These are phyloP conservation scores for Pseudopithomyces maydicus DNA, from an alignment of 2,329 filamentous ascomycete species.

Conservation along the genomic window DNA sequence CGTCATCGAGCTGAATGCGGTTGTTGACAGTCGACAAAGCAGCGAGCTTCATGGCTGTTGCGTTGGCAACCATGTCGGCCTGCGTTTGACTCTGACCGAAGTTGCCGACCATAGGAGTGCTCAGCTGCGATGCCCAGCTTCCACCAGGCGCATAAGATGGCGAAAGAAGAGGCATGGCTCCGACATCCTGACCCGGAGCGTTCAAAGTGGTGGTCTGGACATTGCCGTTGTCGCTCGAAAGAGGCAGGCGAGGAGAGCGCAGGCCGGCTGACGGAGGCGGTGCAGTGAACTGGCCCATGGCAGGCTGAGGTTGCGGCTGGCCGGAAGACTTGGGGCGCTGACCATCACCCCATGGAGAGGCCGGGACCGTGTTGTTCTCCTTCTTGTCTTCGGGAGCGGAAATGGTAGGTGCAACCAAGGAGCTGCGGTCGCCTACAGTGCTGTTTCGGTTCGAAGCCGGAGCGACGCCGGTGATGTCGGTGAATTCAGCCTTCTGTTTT, in stretches of 20 bases:
- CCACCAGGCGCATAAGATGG: constrained; percentile 77
- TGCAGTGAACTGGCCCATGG: constrained; percentile 90
- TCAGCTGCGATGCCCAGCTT: constrained; percentile 98
- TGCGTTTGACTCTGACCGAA: constrained; percentile 73
- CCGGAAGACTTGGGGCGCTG: constrained; percentile 77
- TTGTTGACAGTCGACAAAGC: constrained; percentile 98
- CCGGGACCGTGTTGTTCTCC: constrained; percentile 65
- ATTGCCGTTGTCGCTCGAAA: constrained; percentile 68
- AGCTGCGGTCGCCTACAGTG: constrained; percentile 74
- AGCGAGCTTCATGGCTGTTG: constrained; percentile 97
- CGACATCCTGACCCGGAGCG: constrained; percentile 68
- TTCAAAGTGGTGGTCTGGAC: constrained; percentile 85
- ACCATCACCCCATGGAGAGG: constrained; percentile 80
- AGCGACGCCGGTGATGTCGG: constrained; percentile 88
- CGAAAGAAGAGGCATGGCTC: constrained; percentile 84
- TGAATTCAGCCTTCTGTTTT: constrained; percentile 96
- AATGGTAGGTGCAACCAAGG: constrained; percentile 76
- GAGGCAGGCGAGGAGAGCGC: constrained; percentile 76
- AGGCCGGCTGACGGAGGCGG: constrained; percentile 76
- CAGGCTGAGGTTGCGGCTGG: constrained; percentile 63
- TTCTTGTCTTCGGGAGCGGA: constrained; percentile 70
- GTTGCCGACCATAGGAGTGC: constrained; percentile 91
- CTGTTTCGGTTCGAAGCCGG: constrained; percentile 95
- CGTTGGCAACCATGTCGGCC: constrained; percentile 98
- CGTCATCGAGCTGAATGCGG: constrained; percentile 93